Percentiles rank a stretch among this genome's conserved stretches.
phyloP scores from a whole-genome alignment of 2,329 filamentous ascomycete genomes.

The Fusarium hainanense region DNA sequence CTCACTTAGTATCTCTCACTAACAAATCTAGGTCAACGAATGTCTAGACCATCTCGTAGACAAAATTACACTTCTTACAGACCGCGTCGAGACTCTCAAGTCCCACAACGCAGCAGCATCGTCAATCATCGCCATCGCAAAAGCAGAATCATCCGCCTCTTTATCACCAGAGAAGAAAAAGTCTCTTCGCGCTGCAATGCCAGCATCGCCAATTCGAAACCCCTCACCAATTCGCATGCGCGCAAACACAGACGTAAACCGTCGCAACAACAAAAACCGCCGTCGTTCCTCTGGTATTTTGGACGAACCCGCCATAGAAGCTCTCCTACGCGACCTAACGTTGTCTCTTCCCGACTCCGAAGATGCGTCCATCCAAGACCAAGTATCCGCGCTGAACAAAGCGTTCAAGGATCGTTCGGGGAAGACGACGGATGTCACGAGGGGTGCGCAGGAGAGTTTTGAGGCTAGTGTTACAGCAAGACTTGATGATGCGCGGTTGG shows the following conservation, averaged over 20 bases:
- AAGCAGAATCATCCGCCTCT: conserved; percentile 55
- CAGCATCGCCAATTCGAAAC: conserved; percentile 52
- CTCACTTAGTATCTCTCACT: conserved; percentile 11
- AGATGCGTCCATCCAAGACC: conserved; percentile 39
- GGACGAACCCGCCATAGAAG: conserved; percentile 57
- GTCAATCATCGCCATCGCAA: conserved; percentile 56
- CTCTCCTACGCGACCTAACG: conserved; percentile 61
- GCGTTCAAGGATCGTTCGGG: conserved; percentile 53
- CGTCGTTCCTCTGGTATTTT: conserved; percentile 53
- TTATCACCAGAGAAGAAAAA: conserved; percentile 41
- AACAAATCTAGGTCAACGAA: conserved; percentile 58
- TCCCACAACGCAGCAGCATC: conserved; percentile 57
- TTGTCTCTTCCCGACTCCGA: conserved; percentile 54
- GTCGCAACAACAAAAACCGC: conserved; percentile 27
- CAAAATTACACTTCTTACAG: conserved; percentile 56
- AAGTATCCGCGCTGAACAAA: conserved; percentile 50
- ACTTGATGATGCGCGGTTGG: conserved; percentile 60
- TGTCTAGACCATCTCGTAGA: conserved; percentile 64
- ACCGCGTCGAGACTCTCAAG: conserved; percentile 57
- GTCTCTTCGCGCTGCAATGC: conserved; percentile 38
- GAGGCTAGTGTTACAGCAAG: conserved; percentile 57
- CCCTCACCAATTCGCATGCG: conserved; percentile 52
- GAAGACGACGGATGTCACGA: conserved; percentile 59
- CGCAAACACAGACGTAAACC: conserved; percentile 40
- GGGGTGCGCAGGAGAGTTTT: conserved; percentile 62